Conservation (phyloP, 768 basidiomycete genomes). For the Chlorophyllum brunneum region DNA sequence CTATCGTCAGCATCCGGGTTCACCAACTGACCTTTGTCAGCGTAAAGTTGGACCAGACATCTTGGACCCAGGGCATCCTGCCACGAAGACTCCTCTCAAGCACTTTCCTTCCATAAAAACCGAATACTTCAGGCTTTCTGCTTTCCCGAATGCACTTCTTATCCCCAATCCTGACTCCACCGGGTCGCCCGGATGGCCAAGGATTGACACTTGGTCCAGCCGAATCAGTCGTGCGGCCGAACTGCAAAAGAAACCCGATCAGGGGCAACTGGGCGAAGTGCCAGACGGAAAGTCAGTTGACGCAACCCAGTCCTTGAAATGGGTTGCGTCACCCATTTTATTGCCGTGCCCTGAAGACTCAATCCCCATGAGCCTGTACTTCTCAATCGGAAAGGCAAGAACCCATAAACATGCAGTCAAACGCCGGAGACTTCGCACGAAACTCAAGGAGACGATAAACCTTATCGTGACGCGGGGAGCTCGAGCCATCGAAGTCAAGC, state of each 20-base stretch:
- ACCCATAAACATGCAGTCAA: constrained; percentile 9
- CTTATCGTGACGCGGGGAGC: constrained; percentile 4
- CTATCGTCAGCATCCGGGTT: not conserved
- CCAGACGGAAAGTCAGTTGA: not conserved
- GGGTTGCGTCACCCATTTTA: constrained; percentile 2
- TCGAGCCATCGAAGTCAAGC: not conserved
- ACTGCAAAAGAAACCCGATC: not conserved
- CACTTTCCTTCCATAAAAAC: not conserved
- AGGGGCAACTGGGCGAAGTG: not conserved
- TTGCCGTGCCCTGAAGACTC: not conserved
- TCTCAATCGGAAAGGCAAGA: constrained; percentile 5
- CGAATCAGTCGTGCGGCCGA: not conserved
- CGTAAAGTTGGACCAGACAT: not conserved
- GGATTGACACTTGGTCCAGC: constrained; percentile 2
- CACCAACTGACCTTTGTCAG: not conserved
- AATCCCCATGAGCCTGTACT: constrained; percentile 9
- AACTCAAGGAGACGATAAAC: not conserved
- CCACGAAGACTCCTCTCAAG: not conserved
- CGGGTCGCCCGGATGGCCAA: not conserved
- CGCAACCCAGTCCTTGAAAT: not conserved
- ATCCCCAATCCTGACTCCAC: constrained; percentile 2
- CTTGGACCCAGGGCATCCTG: constrained; percentile 9
- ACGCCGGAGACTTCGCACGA: constrained; percentile 8
- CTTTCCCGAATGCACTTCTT: constrained; percentile 8
- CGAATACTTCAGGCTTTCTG: not conserved